A percentile compares a stretch with the other conserved stretches of the same genome.
Evolutionary conservation across 148 eudicot species (phyloP).

Genomic region (Gaultheria prostrata): DNA sequence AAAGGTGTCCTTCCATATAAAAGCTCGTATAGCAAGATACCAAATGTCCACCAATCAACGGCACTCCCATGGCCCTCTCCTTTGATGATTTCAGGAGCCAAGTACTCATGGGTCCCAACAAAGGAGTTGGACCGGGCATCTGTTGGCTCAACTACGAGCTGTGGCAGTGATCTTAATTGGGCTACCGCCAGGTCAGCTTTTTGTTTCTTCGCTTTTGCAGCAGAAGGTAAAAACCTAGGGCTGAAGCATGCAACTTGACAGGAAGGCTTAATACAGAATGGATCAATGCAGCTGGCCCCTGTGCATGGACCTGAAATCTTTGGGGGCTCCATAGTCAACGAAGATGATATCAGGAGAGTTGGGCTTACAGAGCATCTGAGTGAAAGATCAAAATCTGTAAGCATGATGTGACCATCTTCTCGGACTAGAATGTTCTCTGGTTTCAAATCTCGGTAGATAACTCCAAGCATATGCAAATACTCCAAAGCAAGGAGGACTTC

Average conservation of each 20-base stretch:
- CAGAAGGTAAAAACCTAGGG: slow-evolving; percentile 50
- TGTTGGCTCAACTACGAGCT: slow-evolving; percentile 50
- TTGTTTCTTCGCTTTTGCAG: slow-evolving; percentile 27
- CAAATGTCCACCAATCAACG: slow-evolving; percentile 55
- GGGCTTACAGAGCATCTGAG: slow-evolving; percentile 40
- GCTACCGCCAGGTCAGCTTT: slow-evolving; percentile 16
- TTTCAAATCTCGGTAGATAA: slow-evolving; percentile 44
- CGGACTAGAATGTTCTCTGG: slow-evolving; percentile 46
- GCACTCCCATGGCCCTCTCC: slow-evolving; percentile 54
- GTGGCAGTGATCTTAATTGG: slow-evolving; percentile 43
- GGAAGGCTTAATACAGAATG: slow-evolving; percentile 40
- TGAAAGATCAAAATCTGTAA: slow-evolving; percentile 44
- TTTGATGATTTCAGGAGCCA: slow-evolving; percentile 45
- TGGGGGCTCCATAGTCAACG: slow-evolving; percentile 6
- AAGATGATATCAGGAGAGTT: slow-evolving; percentile 31
- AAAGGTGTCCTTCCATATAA: slow-evolving; percentile 45
- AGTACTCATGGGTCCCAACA: slow-evolving; percentile 48
- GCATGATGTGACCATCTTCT: slow-evolving; percentile 56
- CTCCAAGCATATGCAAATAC: slow-evolving; percentile 51
- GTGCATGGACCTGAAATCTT: slow-evolving; percentile 32
- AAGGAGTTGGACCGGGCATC: slow-evolving; percentile 49
- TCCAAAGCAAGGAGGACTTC: slow-evolving; percentile 42
- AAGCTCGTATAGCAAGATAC: slow-evolving; percentile 37
- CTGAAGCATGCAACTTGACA: slow-evolving; percentile 38
- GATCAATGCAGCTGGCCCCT: slow-evolving; percentile 57